Conservation (phyloP, 1,284 basidiomycete species). For the Austropuccinia psidii region DNA sequence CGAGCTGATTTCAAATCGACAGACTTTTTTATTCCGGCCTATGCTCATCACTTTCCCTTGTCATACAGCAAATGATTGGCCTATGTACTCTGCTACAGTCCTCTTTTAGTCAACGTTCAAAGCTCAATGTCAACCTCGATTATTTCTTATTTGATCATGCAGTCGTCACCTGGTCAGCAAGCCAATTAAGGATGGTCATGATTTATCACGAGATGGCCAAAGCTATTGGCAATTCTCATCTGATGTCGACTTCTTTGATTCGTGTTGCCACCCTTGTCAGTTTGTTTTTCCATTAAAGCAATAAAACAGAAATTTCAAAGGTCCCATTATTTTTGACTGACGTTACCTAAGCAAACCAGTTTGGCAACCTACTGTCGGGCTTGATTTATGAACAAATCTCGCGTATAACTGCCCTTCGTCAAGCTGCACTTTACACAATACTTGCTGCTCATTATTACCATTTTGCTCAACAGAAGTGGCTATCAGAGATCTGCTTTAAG, state of each 20-base stretch:
- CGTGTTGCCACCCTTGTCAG: slow-evolving; percentile 18
- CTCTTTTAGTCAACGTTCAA: slow-evolving; percentile 7
- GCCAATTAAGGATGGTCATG: slow-evolving; percentile 1
- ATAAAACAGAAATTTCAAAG: too few species aligned
- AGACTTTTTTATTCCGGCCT: background rate
- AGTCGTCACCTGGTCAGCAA: background rate
- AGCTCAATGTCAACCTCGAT: slow-evolving; percentile 9
- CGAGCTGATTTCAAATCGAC: background rate
- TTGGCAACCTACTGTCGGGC: slow-evolving; percentile 15
- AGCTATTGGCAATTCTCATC: background rate
- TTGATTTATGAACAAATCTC: slow-evolving; percentile 27
- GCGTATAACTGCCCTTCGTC: background rate
- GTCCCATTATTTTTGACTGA: too few species aligned
- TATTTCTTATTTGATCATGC: slow-evolving; percentile 5
- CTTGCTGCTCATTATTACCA: slow-evolving; percentile 16
- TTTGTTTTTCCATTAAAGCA: background rate
- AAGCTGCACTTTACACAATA: background rate
- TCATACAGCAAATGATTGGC: slow-evolving; percentile 26
- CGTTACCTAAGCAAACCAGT: too few species aligned
- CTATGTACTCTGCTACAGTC: slow-evolving; percentile 19
- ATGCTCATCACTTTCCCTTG: too few species aligned
- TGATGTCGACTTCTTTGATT: slow-evolving; percentile 3
- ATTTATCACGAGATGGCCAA: slow-evolving; percentile 29
- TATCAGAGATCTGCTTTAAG: background rate
- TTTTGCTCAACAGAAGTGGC: background rate